phyloP scores from a whole-genome alignment of 2,329 filamentous ascomycete genomes.

The Xylariaceae sp. region DNA sequence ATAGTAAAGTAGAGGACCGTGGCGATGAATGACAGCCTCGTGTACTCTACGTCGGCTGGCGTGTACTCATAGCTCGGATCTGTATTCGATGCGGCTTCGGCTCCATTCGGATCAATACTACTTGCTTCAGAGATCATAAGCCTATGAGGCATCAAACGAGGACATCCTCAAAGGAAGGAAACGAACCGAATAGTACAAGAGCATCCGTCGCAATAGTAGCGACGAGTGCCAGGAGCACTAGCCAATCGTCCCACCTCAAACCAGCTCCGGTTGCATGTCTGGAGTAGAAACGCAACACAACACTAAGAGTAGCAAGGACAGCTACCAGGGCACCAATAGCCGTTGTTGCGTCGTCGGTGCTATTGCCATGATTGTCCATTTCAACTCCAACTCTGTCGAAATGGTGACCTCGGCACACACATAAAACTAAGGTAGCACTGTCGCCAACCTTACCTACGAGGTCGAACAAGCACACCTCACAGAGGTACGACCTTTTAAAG shows the following conservation, averaged over 20 bases:
- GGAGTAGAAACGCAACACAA: constrained; percentile 26
- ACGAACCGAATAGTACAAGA: constrained; percentile 24
- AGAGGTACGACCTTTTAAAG: too few relatives aligned
- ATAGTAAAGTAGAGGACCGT: constrained; percentile 42
- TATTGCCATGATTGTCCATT: too few relatives aligned
- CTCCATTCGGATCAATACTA: constrained; percentile 21
- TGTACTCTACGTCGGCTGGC: constrained; percentile 28
- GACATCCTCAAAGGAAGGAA: constrained; percentile 35
- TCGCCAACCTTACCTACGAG: too few relatives aligned
- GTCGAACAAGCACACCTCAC: too few relatives aligned
- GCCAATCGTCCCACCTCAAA: constrained; percentile 27
- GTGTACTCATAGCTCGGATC: constrained; percentile 26
- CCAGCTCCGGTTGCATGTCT: constrained; percentile 14
- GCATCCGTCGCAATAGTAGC: constrained; percentile 15
- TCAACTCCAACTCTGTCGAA: too few relatives aligned
- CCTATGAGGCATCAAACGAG: constrained; percentile 29
- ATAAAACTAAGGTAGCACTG: too few relatives aligned
- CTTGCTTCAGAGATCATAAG: not conserved
- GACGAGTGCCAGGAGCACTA: constrained; percentile 20
- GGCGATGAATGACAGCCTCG: constrained; percentile 31
- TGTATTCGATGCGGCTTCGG: constrained; percentile 21
- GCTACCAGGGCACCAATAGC: constrained; percentile 12
- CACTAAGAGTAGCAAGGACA: constrained; percentile 12
- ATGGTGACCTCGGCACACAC: too few relatives aligned
- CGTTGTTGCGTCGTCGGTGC: too few relatives aligned